phyloP scores from a whole-genome alignment of 805 yeast species.

The Metschnikowia arizonensis region DNA sequence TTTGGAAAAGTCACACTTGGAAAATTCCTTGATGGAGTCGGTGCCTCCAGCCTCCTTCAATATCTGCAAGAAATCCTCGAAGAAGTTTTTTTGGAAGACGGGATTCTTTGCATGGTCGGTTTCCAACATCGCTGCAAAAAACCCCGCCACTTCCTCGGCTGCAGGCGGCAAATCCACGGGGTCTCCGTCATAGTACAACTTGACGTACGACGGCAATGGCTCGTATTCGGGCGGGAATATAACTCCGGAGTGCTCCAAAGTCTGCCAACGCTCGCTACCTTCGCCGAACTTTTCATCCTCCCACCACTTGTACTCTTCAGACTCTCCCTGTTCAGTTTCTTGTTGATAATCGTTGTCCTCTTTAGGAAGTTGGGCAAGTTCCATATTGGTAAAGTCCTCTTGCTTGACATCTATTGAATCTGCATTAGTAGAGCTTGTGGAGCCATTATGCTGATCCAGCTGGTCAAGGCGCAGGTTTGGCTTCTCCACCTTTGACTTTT shows the following conservation, averaged over 20 bases:
- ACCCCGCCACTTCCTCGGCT: conserved; percentile 97
- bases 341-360: neutral
- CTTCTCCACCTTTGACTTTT: conserved; percentile 2
- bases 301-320: conserved; percentile 77
- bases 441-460: neutral
- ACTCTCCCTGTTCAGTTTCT: conserved; percentile 9
- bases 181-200: conserved; percentile 68
- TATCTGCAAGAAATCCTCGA: conserved; percentile 68
- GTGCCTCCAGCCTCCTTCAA: conserved; percentile 61
- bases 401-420: neutral
- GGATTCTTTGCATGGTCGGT: conserved; percentile 88
- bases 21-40: conserved; percentile 46
- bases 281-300: conserved; percentile 63
- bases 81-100: conserved; percentile 81
- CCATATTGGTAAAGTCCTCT: neutral
- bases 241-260: conserved; percentile 85
- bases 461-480: no score
- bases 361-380: no score
- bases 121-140: conserved; percentile 82
- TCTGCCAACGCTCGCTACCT: conserved; percentile 79
- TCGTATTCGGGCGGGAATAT: conserved; percentile 90
- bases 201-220: conserved; percentile 75
- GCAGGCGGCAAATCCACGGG: conserved; percentile 70
- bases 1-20: conserved; percentile 70
- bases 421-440: neutral